These are phyloP conservation scores for Cladosporium sp. DNA, from an alignment of 2,329 filamentous ascomycete species.

Conservation along the genomic window DNA sequence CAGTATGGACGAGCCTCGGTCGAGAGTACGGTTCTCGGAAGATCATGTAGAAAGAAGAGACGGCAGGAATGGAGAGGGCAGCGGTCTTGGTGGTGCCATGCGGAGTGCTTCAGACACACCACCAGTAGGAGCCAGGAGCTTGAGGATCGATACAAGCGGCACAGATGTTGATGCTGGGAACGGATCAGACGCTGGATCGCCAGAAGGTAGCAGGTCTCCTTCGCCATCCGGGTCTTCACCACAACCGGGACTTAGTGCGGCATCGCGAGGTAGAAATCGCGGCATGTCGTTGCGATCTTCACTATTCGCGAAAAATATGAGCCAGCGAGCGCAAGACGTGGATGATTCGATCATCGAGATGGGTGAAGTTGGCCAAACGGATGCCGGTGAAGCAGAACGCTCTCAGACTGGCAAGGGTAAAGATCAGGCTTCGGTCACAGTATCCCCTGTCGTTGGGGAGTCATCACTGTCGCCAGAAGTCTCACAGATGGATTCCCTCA, in stretches of 20 bases:
- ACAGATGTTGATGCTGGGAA: background rate
- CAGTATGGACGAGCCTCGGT: background rate
- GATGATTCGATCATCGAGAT: slow-evolving; percentile 42
- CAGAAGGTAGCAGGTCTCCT: background rate
- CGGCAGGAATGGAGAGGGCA: background rate
- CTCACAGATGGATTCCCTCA: background rate
- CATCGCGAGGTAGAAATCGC: slow-evolving; percentile 29
- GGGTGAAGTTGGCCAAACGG: slow-evolving; percentile 33
- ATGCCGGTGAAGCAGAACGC: background rate
- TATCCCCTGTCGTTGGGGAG: slow-evolving; percentile 27
- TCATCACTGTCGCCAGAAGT: slow-evolving; percentile 14
- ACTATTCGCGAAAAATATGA: slow-evolving; percentile 41
- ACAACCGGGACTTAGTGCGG: slow-evolving; percentile 14
- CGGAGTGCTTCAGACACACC: background rate
- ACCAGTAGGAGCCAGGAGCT: background rate
- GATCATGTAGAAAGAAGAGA: background rate
- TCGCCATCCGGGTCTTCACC: background rate
- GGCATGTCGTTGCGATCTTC: slow-evolving; percentile 45
- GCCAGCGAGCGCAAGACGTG: slow-evolving; percentile 28
- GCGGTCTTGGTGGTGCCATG: background rate
- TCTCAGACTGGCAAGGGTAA: slow-evolving; percentile 19
- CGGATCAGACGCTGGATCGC: background rate
- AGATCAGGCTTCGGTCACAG: slow-evolving; percentile 18
- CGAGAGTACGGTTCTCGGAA: slow-evolving; percentile 7
- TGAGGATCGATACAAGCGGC: background rate